Base-by-base conservation (phyloP, 257 asterid genomes). In the Euphrasia confusa region DNA sequence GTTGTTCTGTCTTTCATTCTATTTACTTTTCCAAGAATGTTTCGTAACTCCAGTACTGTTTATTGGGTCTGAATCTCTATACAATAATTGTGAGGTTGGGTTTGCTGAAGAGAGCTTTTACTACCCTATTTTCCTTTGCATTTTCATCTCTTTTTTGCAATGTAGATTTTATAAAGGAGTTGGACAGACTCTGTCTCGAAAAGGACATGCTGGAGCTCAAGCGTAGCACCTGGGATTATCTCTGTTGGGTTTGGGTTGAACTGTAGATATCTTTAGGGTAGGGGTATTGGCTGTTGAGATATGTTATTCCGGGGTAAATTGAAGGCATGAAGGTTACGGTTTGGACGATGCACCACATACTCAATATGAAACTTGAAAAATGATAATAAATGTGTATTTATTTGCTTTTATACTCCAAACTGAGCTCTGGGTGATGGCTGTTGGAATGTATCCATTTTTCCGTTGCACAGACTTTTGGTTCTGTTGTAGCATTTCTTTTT, bases 231-330 rank as follows among this genome's bases (percentile, higher is more conserved):
- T 47, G 73, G 67, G 66, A 67, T 63, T 27, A 54, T 63, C 59
- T 27, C 28, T 32, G 62, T 63, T 40, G 65, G 61, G 71, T 62
- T 58, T 62, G 72, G 63, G 24, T 61, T 60, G 62, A 74, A 65
- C 6, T 69, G 79, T 69, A 65, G 47, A 74, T 74, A 74, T 54
- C 54, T 47, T 60, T 26, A 60, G 62, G 58, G 65, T 45, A 45
- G 64, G 60, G 54, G 47, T 12, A 12, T 12, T 21, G 73, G 67
- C 26, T 56, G 66, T 56, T 47, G 17, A 33, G 63, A 7, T 37
- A 42, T 50, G 49, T 27, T 58, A 13, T 48, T 39, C 67, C 58
- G 0, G 35, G 45, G 71, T 55, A 11, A 52, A 55, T 33, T 39
- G 40, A 37, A 60, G 70, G 70, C 57, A 35, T 4, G 52, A 21